Evolutionary conservation across 371 early-diverging fungal genomes (phyloP), one percentile per base, ranked within the genome.

Genomic region (Circinella minor): DNA sequence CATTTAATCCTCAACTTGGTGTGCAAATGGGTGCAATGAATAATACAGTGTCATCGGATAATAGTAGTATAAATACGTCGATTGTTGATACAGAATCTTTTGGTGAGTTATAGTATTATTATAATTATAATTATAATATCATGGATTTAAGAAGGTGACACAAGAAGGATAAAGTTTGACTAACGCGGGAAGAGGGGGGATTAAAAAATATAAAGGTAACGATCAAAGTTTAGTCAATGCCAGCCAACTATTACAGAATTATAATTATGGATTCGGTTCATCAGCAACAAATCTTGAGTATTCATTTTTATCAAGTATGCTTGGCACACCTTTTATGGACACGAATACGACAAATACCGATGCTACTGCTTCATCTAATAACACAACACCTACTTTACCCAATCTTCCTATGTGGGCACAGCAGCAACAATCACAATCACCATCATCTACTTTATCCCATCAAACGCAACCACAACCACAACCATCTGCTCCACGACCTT

Each of bases 271-370:
- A 60, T 96, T 96, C 82, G 94, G 92, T 60, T 95, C 95, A 1
- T 94, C 93, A 55, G 85, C 93, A 20, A 83, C 93, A 71, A 94
- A 93, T 75, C 87, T 94, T n/a, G 96, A 96, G 76, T 94, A 95
- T 72, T 88, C 92, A 9, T 90, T 95, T 49, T 80, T 95, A 18
- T 92, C 93, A 15, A 93, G 86, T 71, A 95, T 96, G 95, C 83
- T 95, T 51, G 82, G 76, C 27, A 84, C 77, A 71, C 69, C 79
- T 34, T 57, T 59, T 20, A 60, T 61, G 60, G 70, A 73, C 37
- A 38, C 66, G 1, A 60, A 60, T 61, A 34, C 46, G 18, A n/a
- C 38, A 8, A 51, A 14, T 17, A n/a, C 51, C 4, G 15, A 8
- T 5, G 14, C 51, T 17, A n/a, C 51, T 17, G 8, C 51, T 13